Conservation (phyloP, 2,329 filamentous ascomycete genomes). For the Aureobasidium sp. region DNA sequence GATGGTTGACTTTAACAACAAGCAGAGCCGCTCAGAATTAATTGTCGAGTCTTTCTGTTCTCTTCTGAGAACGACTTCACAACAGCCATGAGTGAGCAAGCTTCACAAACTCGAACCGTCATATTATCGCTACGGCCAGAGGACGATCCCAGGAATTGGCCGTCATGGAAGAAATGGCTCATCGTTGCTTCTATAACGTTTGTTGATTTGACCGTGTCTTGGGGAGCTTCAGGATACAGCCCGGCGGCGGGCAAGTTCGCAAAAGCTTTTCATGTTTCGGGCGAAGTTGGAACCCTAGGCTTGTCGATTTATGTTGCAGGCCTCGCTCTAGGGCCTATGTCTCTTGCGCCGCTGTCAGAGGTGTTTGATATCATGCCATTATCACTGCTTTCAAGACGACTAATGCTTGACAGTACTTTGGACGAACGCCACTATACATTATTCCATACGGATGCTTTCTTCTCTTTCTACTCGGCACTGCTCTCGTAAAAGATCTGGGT, state of each 20-base stretch:
- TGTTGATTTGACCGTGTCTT: constrained; percentile 20
- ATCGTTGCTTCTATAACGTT: constrained; percentile 28
- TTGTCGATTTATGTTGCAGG: constrained; percentile 28
- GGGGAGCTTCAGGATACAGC: constrained; percentile 41
- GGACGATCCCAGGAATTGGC: constrained; percentile 29
- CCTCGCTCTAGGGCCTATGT: constrained; percentile 20
- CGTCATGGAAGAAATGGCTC: constrained; percentile 25
- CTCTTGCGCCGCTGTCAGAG: constrained; percentile 3
- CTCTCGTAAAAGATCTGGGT: constrained; percentile 32
- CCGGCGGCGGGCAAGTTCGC: constrained; percentile 35
- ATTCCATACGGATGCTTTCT: constrained; percentile 39
- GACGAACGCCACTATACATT: constrained; percentile 36
- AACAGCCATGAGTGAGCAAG: not conserved
- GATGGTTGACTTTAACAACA: not conserved
- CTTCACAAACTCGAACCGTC: not conserved
- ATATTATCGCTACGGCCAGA: constrained; percentile 22
- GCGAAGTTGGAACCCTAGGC: not conserved
- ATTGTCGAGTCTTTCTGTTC: not conserved
- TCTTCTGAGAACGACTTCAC: no score
- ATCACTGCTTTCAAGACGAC: not conserved
- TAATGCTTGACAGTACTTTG: not conserved
- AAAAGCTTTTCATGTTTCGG: constrained; percentile 30
- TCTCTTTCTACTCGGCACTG: constrained; percentile 34
- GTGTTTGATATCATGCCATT: not conserved
- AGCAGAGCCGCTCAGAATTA: not conserved